A percentile compares a stretch with the other conserved stretches of the same genome.
These are phyloP conservation scores for sweet orange (Citrus sinensis) DNA, from an alignment of 345 rosid genomes.

Conservation along the genomic window DVS_A1.0 CM039165.1:30774501-30775000, in stretches of 20 bases:
- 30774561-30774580: neutral
- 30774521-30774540: neutral
- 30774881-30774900: neutral
- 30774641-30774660: neutral
- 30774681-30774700: neutral
- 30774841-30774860: neutral
- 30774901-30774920: neutral
- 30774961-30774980: neutral
- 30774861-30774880: neutral
- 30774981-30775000: neutral
- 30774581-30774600: neutral
- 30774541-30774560: neutral
- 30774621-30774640: neutral
- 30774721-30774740: neutral
- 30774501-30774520: neutral
- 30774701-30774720: slow-evolving; percentile 7
- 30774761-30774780: neutral
- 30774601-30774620: slow-evolving; percentile 11
- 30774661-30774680: neutral
- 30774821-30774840: neutral
- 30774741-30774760: neutral
- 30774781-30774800: neutral
- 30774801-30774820: neutral
- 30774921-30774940: neutral
- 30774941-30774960: neutral